phyloP scores from a whole-genome alignment of 306 rosid species.

The Quillaja saponaria region DNA sequence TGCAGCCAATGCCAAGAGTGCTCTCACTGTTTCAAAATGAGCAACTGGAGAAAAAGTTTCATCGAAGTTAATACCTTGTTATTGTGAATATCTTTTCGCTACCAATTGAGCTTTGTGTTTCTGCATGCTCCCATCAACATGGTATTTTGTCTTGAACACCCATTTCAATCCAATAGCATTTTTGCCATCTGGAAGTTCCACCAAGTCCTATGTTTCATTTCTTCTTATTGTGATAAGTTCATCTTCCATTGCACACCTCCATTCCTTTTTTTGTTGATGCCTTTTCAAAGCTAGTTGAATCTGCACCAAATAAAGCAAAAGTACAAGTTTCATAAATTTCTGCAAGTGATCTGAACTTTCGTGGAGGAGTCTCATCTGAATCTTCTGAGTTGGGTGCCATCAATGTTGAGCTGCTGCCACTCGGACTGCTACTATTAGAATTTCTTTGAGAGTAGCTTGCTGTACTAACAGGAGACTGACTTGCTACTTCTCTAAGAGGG shows the following conservation, averaged over 20 bases:
- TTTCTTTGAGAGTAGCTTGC: not conserved
- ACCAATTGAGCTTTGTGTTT: no score
- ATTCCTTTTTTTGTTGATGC: not conserved
- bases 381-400: no score
- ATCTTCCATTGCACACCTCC: not conserved
- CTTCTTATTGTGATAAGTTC: not conserved
- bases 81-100: no score
- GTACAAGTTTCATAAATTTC: not conserved
- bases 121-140: no score
- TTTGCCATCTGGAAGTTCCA: not conserved
- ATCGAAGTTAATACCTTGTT: no score
- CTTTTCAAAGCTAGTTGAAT: not conserved
- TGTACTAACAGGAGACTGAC: not conserved
- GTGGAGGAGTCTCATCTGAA: no score
- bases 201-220: not conserved
- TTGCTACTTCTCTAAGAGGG: not conserved
- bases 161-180: not conserved
- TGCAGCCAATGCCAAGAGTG: no score
- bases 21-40: no score
- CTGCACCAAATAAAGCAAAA: not conserved
- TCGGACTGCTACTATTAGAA: not conserved
- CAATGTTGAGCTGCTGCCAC: not conserved
- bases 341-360: not conserved
- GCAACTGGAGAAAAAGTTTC: no score
- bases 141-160: not conserved